Evolutionary conservation across 345 rosid genomes (phyloP), one percentile per base, ranked within the genome.

Genomic region (Draba incana): DNA sequence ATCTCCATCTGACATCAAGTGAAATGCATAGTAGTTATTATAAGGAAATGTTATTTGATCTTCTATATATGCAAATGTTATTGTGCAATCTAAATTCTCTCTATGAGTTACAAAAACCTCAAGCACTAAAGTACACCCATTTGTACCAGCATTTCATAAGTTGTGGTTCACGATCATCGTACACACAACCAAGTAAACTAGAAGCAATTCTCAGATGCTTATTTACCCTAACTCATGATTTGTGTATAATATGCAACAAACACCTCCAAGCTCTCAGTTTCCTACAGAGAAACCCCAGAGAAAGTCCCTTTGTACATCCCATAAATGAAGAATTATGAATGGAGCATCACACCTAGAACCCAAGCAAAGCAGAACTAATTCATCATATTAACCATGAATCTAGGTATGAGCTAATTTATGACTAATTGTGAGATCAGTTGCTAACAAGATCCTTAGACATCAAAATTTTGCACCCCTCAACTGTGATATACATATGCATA

Each of bases 1-100:
- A 50, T 43, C 72, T 66, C 35, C 77, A 43, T 28, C 55, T 50
- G 60, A 43, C 72, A 58, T 24, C 56, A 65, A 57, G 23, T 56
- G 16, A 72, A 27, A 9, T 9, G 5, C 4, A 12, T 12, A 64
- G 50, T 31, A 47, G 55, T 13, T 15, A 55, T 16, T 5, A 28
- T 3, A 37, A 11, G 12, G 9, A 63, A 7, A 3, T 24, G 62
- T 46, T 68, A 37, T 24, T 43, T 49, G n/a, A 37, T 49, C 24
- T 37, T 49, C 24, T 49, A 13, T 10, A 44, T 20, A 13, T 7
- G 42, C 43, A 11, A 43, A 43, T 43, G n/a, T 11, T 65, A 15
- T 53, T 54, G 14, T 27, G 42, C 23, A 54, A 54, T 42, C 45
- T 54, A 53, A 4, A 37, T 49, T 13, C 23, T 49, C 54, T 30